A percentile compares a stretch with the other conserved stretches of the same genome.
Evolutionary conservation across 768 basidiomycete species (phyloP).

Genomic region (Cystofilobasidium macerans): DNA sequence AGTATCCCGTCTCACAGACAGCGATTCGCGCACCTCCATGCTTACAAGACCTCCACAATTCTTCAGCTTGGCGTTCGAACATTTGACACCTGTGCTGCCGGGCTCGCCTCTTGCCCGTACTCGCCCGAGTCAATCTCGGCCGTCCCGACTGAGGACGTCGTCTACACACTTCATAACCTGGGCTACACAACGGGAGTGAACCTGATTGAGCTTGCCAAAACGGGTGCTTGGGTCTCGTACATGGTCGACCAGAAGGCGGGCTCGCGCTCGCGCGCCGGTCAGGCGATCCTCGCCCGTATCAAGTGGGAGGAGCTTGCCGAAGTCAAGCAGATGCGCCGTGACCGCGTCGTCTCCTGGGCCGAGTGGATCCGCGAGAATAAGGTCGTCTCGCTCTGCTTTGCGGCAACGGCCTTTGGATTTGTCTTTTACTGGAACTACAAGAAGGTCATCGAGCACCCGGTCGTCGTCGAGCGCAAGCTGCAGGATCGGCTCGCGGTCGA

Average conservation of each 20-base stretch:
- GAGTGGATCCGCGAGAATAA: background rate
- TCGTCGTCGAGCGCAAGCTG: background rate
- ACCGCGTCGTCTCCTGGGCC: background rate
- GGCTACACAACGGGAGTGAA: conserved; percentile 51
- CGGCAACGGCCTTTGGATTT: background rate
- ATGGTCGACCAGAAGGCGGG: conserved; percentile 47
- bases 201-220: conserved; percentile 57
- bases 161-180: conserved; percentile 66
- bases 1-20: background rate
- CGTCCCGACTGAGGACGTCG: conserved; percentile 78
- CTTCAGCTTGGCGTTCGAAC: conserved; percentile 58
- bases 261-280: conserved; percentile 65
- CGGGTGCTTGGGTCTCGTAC: conserved; percentile 73
- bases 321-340: background rate
- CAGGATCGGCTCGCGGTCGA: background rate
- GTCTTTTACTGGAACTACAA: background rate
- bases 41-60: conserved; percentile 27
- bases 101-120: conserved; percentile 90
- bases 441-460: background rate
- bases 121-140: conserved; percentile 94
- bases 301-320: conserved; percentile 20
- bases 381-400: background rate
- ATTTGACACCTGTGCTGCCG: conserved; percentile 70
- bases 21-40: background rate
- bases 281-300: conserved; percentile 44